Conservation (phyloP, 116 monocot species). For the Dioscorea cayenensis region DNA sequence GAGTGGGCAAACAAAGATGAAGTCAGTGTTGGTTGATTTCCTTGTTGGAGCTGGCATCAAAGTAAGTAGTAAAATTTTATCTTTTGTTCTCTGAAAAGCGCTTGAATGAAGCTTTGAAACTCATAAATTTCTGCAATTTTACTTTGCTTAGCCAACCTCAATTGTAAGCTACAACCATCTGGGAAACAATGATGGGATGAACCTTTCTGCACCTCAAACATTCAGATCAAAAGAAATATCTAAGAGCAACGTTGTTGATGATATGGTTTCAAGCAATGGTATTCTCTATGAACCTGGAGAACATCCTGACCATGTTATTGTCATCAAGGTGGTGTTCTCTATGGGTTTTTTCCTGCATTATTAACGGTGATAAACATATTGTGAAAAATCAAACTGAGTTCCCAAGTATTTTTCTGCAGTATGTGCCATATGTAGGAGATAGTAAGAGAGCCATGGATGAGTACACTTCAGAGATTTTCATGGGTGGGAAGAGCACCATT, state of each 20-base stretch:
- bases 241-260: slow-evolving; percentile 97
- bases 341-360: no score
- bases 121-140: background rate
- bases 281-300: slow-evolving; percentile 96
- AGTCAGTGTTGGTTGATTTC: slow-evolving; percentile 95
- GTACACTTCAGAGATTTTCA: slow-evolving; percentile 95
- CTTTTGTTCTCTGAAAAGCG: background rate
- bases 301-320: slow-evolving; percentile 95
- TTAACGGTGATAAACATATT: background rate
- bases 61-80: slow-evolving; percentile 21
- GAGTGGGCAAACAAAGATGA: slow-evolving; percentile 99
- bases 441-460: slow-evolving; percentile 98
- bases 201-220: slow-evolving; percentile 95
- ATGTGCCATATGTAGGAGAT: slow-evolving; percentile 89
- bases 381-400: background rate
- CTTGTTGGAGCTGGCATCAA: slow-evolving; percentile 98
- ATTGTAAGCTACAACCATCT: slow-evolving; percentile 99
- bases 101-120: background rate
- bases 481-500: slow-evolving; percentile 88
- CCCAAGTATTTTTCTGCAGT: slow-evolving; percentile 23
- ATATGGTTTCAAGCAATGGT: slow-evolving; percentile 93
- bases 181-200: slow-evolving; percentile 98
- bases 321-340: slow-evolving; percentile 63
- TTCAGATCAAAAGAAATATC: slow-evolving; percentile 98
- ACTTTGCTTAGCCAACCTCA: slow-evolving; percentile 65